Percentiles rank a stretch among this genome's conserved stretches.
These are phyloP conservation scores for Nemania serpens DNA, from an alignment of 2,329 filamentous ascomycete genomes.

Conservation along the genomic window DNA sequence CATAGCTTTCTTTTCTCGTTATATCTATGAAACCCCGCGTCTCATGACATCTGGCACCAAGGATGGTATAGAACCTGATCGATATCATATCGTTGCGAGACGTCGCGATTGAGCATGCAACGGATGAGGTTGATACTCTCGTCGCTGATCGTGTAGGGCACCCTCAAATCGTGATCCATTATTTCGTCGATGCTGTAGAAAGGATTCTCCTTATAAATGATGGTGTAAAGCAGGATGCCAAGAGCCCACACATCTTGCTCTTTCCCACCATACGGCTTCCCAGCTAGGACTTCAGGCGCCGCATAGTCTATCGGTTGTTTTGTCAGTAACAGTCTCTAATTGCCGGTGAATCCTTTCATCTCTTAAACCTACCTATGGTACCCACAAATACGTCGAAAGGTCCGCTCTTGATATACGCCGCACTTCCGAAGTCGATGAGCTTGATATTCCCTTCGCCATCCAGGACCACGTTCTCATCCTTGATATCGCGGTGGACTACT, in stretches of 20 bases:
- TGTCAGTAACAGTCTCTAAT: constrained; percentile 16
- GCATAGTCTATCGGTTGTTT: constrained; percentile 75
- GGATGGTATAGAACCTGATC: constrained; percentile 84
- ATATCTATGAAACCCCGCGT: background rate
- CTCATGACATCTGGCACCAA: constrained; percentile 63
- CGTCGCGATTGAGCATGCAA: constrained; percentile 89
- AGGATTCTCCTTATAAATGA: constrained; percentile 99
- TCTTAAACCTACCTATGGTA: constrained; percentile 77
- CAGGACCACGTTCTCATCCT: constrained; percentile 96
- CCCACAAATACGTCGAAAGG: constrained; percentile 99
- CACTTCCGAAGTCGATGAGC: constrained; percentile 96
- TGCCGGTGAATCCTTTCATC: background rate
- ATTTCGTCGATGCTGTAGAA: constrained; percentile 99
- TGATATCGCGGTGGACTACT: constrained; percentile 97
- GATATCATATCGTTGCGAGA: constrained; percentile 82
- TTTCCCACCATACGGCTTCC: constrained; percentile 89
- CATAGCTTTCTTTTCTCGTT: constrained; percentile 5
- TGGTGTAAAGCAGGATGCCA: constrained; percentile 95
- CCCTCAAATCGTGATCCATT: constrained; percentile 91
- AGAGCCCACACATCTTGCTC: constrained; percentile 99
- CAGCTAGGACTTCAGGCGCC: constrained; percentile 94
- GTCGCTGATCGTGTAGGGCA: constrained; percentile 87
- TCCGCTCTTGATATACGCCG: constrained; percentile 96
- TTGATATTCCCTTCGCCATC: constrained; percentile 96
- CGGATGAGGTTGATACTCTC: constrained; percentile 91